Evolutionary conservation across 257 asterid genomes (phyloP).

Genomic region (Solanum gandarillasii): DNA sequence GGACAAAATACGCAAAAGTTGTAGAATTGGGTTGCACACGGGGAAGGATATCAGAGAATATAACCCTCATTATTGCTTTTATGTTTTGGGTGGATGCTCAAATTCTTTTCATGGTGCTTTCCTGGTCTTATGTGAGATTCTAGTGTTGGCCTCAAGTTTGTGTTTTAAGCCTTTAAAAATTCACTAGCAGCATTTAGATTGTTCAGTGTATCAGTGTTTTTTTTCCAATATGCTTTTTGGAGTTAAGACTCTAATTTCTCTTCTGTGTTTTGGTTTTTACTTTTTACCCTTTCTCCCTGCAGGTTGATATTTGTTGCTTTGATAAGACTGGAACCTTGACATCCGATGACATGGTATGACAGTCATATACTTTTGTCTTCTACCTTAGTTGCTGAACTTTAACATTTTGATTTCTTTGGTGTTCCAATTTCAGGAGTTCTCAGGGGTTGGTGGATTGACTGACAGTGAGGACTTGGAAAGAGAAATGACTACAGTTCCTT

Average conservation of each 20-base stretch:
- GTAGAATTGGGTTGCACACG: background rate
- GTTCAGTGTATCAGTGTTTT: background rate
- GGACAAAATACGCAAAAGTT: background rate
- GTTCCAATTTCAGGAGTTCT: conserved; percentile 62
- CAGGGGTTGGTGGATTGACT: conserved; percentile 93
- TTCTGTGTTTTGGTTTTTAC: background rate
- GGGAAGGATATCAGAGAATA: background rate
- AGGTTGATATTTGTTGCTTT: conserved; percentile 99
- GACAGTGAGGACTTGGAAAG: conserved; percentile 60
- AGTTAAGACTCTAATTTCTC: background rate
- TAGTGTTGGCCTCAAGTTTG: background rate
- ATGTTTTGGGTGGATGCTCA: background rate
- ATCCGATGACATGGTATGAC: conserved; percentile 95
- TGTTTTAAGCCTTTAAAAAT: background rate
- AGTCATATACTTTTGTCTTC: conserved; percentile 1
- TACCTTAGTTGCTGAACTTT: conserved; percentile 10
- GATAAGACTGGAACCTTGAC: conserved; percentile 97
- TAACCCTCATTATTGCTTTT: background rate
- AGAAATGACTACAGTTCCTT: conserved; percentile 60
- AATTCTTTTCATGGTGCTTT: background rate
- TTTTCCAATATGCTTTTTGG: background rate
- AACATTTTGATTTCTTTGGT: background rate
- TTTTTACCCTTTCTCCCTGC: conserved; percentile 20
- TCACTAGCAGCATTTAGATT: background rate
- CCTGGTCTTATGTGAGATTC: background rate